Evolutionary conservation across 495 filamentous ascomycete genomes (phyloP), one percentile per base, ranked within the genome.

Genomic region (Penicillium antarcticum): DNA sequence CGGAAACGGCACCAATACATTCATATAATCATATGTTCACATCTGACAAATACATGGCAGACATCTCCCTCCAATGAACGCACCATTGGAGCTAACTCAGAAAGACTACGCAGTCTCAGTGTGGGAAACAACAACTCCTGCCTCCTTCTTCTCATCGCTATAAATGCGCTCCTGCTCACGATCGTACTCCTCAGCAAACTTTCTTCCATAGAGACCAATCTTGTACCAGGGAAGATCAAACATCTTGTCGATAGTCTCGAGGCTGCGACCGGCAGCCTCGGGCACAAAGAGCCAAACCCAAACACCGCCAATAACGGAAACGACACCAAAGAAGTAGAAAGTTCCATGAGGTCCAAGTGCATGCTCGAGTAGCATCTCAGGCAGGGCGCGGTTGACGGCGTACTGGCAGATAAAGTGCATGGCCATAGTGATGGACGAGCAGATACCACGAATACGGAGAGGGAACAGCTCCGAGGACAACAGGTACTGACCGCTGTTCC

Each of bases 331-430:
- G 42, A 45, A 45, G 42, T 45, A 45, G 5, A 45, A 45, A 2
- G 42, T 45, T 13, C 42, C 42, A 6, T 45, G 23, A 33, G 42
- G 42, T 3, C 42, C 42, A 19, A 45, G 42, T 13, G 14, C 24
- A 43, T 43, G 3, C 42, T 45, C 42, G 16, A 45, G 42, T 29
- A 45, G 11, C 42, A 45, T 45, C 26, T 45, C 42, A n/a, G 42
- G 42, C 16, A 45, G 26, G 11, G 24, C 29, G 11, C 42, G 42
- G 26, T 45, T 45, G 26, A 45, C 42, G 7, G 42, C 81, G 52
- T 84, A 84, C 59, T 85, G 82, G 48, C 82, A 82, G 21, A 69
- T 78, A 60, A 83, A 85, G 57, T 86, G 81, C 36, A 84, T 71
- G 32, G 53, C 51, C 57, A 60, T 60, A 18, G 54, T 45, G 16